Evolutionary conservation across 495 filamentous ascomycete species (phyloP).

Genomic region (Clohesyomyces aquaticus): DNA sequence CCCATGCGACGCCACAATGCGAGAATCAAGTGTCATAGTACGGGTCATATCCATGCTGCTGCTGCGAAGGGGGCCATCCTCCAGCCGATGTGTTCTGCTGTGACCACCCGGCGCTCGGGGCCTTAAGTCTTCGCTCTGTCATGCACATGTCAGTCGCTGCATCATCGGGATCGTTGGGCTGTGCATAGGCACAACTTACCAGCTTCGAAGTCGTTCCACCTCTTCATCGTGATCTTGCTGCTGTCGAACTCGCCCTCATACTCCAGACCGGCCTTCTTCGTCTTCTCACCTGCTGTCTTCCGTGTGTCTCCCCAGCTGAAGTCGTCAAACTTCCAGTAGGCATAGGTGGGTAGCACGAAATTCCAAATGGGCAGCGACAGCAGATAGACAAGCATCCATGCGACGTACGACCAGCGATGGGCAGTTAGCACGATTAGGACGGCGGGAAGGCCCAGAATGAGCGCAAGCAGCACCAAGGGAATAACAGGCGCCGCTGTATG

Average conservation of each 20-base stretch:
- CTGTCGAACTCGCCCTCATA: conserved; percentile 97
- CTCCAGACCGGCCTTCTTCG: conserved; percentile 77
- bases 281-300: conserved; percentile 90
- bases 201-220: conserved; percentile 96
- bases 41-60: conserved; percentile 29
- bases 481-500: conserved; percentile 70
- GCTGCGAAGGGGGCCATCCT: conserved; percentile 34
- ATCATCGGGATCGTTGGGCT: conserved; percentile 16
- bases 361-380: conserved; percentile 96
- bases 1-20: conserved; percentile 32
- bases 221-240: conserved; percentile 97
- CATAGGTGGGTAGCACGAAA: conserved; percentile 89
- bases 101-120: conserved; percentile 45
- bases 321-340: conserved; percentile 99
- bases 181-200: conserved; percentile 51
- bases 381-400: conserved; percentile 98
- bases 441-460: conserved; percentile 93
- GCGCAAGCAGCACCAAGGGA: conserved; percentile 82
- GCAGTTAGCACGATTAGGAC: conserved; percentile 93
- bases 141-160: conserved; percentile 6
- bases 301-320: conserved; percentile 99
- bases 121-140: conserved; percentile 50
- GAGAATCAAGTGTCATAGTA: conserved; percentile 43
- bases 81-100: conserved; percentile 44
- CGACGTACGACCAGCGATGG: conserved; percentile 89